Conservation (phyloP, 345 rosid genomes). For the Gossypium thurberi region DNA sequence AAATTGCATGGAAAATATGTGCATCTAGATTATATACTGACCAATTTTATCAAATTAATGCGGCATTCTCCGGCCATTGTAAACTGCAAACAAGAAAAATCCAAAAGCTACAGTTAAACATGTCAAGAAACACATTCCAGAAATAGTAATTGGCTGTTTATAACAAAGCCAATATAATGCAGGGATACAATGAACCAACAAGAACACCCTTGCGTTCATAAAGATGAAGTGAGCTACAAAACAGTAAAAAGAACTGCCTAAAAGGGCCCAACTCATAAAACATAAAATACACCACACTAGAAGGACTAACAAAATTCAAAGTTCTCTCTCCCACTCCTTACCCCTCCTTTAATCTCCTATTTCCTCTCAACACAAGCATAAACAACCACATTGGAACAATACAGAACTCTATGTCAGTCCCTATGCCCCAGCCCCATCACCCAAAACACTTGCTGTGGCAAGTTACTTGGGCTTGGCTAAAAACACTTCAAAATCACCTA, state of each 20-base stretch:
- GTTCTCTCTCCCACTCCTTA: background rate
- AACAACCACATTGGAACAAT: background rate
- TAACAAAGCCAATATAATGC: background rate
- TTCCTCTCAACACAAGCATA: background rate
- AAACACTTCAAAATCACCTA: background rate
- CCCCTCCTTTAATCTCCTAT: background rate
- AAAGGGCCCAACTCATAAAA: background rate
- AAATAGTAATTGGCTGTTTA: background rate
- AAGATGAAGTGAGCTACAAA: background rate
- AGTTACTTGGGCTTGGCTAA: background rate
- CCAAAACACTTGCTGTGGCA: background rate
- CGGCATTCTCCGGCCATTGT: slow-evolving; percentile 82
- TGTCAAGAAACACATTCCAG: background rate
- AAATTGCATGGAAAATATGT: background rate
- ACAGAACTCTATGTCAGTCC: background rate
- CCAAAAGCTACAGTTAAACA: background rate
- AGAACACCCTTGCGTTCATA: background rate
- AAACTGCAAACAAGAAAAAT: slow-evolving; percentile 45
- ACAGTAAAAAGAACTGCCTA: background rate
- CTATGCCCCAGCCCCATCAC: background rate
- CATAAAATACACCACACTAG: background rate
- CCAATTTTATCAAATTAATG: slow-evolving; percentile 78
- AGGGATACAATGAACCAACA: background rate
- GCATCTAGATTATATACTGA: slow-evolving; percentile 29
- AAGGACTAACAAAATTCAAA: background rate